Conservation (phyloP, 2,329 filamentous ascomycete genomes). For the Diatrype stigma region DNA sequence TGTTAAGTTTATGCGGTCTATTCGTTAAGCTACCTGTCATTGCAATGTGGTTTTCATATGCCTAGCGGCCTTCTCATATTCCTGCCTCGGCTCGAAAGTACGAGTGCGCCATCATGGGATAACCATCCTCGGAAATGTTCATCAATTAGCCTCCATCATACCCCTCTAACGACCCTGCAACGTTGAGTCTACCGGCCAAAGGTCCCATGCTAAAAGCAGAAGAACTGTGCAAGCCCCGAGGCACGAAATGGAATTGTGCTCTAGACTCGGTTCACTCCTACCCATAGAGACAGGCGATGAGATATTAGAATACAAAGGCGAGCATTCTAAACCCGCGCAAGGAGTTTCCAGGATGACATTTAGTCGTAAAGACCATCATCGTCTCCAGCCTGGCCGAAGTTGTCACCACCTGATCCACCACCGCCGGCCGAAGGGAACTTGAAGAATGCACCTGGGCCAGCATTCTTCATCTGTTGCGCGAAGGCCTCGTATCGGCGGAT, state of each 20-base stretch:
- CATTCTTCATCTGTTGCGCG: slow-evolving; percentile 98
- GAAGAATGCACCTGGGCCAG: slow-evolving; percentile 94
- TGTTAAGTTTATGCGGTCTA: slow-evolving; percentile 26
- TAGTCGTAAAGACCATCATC: slow-evolving; percentile 98
- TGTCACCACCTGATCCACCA: slow-evolving; percentile 57
- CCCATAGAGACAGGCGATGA: slow-evolving; percentile 10
- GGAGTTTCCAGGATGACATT: slow-evolving; percentile 28
- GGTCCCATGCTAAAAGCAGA: not conserved
- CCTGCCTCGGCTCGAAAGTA: not conserved
- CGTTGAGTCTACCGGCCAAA: slow-evolving; percentile 3
- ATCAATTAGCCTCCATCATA: not conserved
- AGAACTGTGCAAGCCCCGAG: not conserved
- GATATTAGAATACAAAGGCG: slow-evolving; percentile 45
- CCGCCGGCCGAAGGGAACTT: slow-evolving; percentile 81
- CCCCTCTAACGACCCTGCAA: not conserved
- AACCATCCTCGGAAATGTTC: not conserved
- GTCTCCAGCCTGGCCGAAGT: slow-evolving; percentile 82
- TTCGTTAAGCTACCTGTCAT: slow-evolving; percentile 9
- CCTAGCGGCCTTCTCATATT: not conserved
- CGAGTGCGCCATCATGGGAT: not conserved
- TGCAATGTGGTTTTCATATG: not conserved
- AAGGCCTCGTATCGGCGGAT: slow-evolving; percentile 98
- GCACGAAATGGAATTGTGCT: not conserved
- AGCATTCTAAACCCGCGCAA: slow-evolving; percentile 2
- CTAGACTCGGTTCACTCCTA: not conserved